Base-by-base conservation (phyloP, 1,284 basidiomycete species). In the Quambalaria eucalypti region DNA sequence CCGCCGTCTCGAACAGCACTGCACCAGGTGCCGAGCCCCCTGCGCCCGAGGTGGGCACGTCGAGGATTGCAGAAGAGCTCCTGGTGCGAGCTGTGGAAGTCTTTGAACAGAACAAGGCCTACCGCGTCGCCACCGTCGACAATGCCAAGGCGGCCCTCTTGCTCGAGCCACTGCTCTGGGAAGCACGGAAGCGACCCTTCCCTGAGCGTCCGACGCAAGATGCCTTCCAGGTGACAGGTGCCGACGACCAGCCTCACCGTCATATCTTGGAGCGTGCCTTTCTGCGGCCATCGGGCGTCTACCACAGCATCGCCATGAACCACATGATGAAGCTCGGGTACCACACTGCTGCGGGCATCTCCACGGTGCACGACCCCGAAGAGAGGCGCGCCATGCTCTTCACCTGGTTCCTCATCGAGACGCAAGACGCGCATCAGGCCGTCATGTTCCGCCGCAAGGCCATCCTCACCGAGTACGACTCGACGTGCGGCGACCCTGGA, bases 31-130 rank as follows among this genome's bases (percentile, higher is more conserved):
- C 42, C 25, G 21, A 14, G 3, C 36, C 36, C 5, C n/a, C n/a
- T n/a, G n/a, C n/a, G n/a, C n/a, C n/a, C n/a, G n/a, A n/a, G n/a
- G 47, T 56, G 9, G 83, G 85, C 9, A 84, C 88, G 65, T 88
- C 87, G 71, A 76, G 84, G 26, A 79, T 95, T 8, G 86, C 87
- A 4, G 87, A 85, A 76, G 79, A 85, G 2, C 78, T 93, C 33
- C 83, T 89, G 48, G 82, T 86, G 56, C 61, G 65, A 52, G 66
- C 63, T 6, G 60, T 67, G 29, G 68, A 71, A 14, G 55, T 69
- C 7, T 69, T 87, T 51, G 91, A 93, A 78, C 82, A 83, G 46
- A 80, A 88, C 71, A 89, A 88, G 77, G 86, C 88, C 12, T 87
- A 87, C 74, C 82, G 89, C 49, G 78, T 88, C 50, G 82, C 88